phyloP scores from a whole-genome alignment of 2,329 filamentous ascomycete species.

The Venturia effusa region DNA sequence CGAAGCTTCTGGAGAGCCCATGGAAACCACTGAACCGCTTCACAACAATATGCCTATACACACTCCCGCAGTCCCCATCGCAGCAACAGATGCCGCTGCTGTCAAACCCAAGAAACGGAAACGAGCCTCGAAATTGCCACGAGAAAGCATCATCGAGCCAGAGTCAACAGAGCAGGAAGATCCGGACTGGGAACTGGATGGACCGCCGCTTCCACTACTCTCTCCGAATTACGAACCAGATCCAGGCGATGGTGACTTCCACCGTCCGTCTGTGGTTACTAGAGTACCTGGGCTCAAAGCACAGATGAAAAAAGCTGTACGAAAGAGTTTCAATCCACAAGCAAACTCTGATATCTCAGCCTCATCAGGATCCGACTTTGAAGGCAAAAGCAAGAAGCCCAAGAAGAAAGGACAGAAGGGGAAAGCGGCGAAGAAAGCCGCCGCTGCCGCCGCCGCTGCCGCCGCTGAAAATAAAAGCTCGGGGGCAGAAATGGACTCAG shows the following conservation, averaged over 20 bases:
- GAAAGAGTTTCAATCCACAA: not conserved
- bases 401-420: slow-evolving; percentile 5
- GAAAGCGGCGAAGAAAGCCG: not conserved
- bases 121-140: not conserved
- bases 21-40: slow-evolving; percentile 6
- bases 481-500: slow-evolving; percentile 4
- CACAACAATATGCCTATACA: not conserved
- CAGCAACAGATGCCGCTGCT: not conserved
- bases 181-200: not conserved
- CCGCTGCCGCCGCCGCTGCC: not conserved
- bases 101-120: slow-evolving; percentile 8
- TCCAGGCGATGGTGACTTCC: slow-evolving; percentile 8
- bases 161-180: slow-evolving; percentile 8
- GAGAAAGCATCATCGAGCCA: slow-evolving; percentile 1
- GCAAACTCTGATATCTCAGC: not conserved
- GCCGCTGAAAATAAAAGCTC: not conserved
- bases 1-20: slow-evolving; percentile 6
- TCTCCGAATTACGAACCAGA: slow-evolving; percentile 8
- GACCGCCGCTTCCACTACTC: not conserved
- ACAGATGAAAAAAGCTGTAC: slow-evolving; percentile 7
- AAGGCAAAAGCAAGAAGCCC: not conserved
- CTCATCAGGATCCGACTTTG: slow-evolving; percentile 7
- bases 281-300: slow-evolving; percentile 5
- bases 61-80: not conserved
- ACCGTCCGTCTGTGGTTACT: slow-evolving; percentile 7